These are phyloP conservation scores for Mortierella sp. DNA, from an alignment of 371 early-diverging fungal genomes.

Conservation along the genomic window DNA sequence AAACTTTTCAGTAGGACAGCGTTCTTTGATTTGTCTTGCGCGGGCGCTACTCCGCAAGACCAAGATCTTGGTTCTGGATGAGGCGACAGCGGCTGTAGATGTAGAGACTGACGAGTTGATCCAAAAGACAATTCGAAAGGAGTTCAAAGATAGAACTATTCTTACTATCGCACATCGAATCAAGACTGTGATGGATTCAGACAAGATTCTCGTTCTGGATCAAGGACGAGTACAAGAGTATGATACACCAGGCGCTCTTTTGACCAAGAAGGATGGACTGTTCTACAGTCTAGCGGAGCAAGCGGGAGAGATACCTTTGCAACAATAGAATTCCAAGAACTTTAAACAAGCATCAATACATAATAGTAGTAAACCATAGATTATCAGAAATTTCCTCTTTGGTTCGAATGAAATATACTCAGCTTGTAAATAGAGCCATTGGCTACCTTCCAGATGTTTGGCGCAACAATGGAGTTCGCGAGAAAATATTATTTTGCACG, in stretches of 20 bases:
- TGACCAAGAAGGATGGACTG: neutral
- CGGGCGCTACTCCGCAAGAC: conserved; percentile 64
- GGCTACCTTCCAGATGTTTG: neutral
- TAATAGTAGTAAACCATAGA: too few species aligned
- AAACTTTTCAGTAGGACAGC: conserved; percentile 70
- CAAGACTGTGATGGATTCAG: conserved; percentile 91
- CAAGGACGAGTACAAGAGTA: conserved; percentile 51
- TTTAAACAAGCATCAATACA: neutral
- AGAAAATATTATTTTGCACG: neutral
- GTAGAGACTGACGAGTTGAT: conserved; percentile 79
- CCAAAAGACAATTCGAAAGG: conserved; percentile 84
- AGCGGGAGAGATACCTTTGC: neutral
- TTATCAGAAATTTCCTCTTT: too few species aligned
- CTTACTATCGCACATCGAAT: conserved; percentile 60
- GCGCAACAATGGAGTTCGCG: too few species aligned
- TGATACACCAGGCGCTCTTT: conserved; percentile 3
- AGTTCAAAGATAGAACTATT: conserved; percentile 57
- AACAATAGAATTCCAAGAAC: neutral
- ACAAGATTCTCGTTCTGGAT: conserved; percentile 61
- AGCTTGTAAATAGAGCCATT: neutral
- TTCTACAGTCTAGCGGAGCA: conserved; percentile 2
- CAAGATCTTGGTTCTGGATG: conserved; percentile 67
- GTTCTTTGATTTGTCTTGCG: conserved; percentile 71
- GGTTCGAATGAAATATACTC: too few species aligned
- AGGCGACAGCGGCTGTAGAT: conserved; percentile 89